These are phyloP conservation scores for Magnolia sinica DNA, from an alignment of 164 flowering plant species.

Conservation along the genomic window DNA sequence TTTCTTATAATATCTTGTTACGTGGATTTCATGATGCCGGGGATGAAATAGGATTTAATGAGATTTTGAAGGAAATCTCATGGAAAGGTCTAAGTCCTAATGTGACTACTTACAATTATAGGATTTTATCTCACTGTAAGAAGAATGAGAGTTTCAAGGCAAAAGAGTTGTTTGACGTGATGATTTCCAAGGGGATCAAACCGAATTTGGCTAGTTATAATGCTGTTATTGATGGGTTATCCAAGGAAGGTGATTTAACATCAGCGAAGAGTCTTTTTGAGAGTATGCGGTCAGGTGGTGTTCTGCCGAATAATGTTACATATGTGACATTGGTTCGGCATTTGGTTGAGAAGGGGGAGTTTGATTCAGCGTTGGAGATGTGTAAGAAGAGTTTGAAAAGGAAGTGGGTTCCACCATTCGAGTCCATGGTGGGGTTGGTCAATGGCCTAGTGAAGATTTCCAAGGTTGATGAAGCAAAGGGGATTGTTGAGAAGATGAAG, in stretches of 20 bases:
- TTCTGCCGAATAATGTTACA: constrained; percentile 17
- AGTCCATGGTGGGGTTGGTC: constrained; percentile 23
- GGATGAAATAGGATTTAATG: constrained; percentile 21
- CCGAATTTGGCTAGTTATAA: constrained; percentile 26
- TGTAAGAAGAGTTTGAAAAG: constrained; percentile 29
- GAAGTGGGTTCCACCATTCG: constrained; percentile 37
- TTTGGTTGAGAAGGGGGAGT: constrained; percentile 32
- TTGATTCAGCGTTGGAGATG: constrained; percentile 25
- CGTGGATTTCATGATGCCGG: constrained; percentile 20
- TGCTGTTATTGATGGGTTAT: constrained; percentile 27
- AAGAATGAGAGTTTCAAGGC: constrained; percentile 27
- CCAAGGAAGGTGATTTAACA: constrained; percentile 30
- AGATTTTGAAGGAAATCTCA: constrained; percentile 18
- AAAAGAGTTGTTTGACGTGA: constrained; percentile 29
- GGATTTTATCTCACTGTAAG: constrained; percentile 26
- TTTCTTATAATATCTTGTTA: constrained; percentile 25
- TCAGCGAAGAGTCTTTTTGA: constrained; percentile 27
- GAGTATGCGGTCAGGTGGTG: constrained; percentile 14
- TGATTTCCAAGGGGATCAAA: constrained; percentile 24
- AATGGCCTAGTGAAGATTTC: constrained; percentile 32
- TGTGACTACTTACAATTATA: constrained; percentile 26
- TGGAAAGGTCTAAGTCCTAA: constrained; percentile 20
- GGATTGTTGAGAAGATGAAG: constrained; percentile 31
- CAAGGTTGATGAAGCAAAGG: constrained; percentile 28
- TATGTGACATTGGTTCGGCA: constrained; percentile 19